Evolutionary conservation across 768 basidiomycete genomes (phyloP).

Genomic region (Russula compacta): DNA sequence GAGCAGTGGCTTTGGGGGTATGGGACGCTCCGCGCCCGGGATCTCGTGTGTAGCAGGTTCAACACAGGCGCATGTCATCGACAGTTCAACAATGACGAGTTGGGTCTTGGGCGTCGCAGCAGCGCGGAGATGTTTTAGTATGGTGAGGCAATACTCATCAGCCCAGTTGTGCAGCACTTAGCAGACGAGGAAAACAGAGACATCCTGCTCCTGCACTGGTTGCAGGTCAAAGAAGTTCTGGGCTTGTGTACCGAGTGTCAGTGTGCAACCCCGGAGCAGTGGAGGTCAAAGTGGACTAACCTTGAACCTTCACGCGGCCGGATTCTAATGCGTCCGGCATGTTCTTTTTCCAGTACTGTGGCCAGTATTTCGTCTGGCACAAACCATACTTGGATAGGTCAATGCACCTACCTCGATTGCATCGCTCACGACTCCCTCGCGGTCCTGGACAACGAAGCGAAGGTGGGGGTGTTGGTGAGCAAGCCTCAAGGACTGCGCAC

Average conservation of each 20-base stretch:
- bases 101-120: conserved; percentile 21
- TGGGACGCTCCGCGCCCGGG: conserved; percentile 11
- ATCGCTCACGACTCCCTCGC: background rate
- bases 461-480: background rate
- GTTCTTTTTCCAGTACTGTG: conserved; percentile 3
- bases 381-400: background rate
- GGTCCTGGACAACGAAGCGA: conserved; percentile 12
- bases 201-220: background rate
- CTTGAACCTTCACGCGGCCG: background rate
- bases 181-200: background rate
- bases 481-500: conserved; percentile 1
- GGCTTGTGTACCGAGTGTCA: background rate
- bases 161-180: conserved; percentile 23
- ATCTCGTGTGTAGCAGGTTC: conserved; percentile 14
- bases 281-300: background rate
- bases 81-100: conserved; percentile 24
- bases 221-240: conserved; percentile 4
- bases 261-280: too few relatives aligned
- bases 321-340: background rate
- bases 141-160: conserved; percentile 22
- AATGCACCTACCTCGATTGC: background rate
- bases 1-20: conserved; percentile 21
- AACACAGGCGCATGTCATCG: conserved; percentile 22
- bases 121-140: conserved; percentile 1
- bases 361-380: background rate